phyloP scores from a whole-genome alignment of 1,139 yeast genomes.

The Candida labiduridarum region DNA sequence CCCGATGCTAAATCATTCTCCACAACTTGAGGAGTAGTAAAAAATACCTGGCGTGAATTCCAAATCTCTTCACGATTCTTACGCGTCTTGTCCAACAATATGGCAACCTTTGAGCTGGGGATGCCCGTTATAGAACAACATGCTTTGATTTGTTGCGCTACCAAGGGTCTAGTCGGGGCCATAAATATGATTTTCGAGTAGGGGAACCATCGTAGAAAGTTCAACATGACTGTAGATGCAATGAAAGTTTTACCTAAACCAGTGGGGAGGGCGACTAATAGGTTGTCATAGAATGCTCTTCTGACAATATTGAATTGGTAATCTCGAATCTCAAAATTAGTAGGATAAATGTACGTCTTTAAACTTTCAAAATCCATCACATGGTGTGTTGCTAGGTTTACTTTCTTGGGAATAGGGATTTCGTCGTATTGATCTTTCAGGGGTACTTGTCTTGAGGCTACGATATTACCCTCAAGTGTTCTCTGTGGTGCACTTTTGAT shows the following conservation, averaged over 20 bases:
- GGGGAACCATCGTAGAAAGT: slow-evolving; percentile 83
- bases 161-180: slow-evolving; percentile 97
- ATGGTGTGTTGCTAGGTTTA: slow-evolving; percentile 50
- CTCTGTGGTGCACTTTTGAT: slow-evolving; percentile 6
- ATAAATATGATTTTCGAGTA: slow-evolving; percentile 80
- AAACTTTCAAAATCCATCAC: slow-evolving; percentile 43
- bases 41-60: slow-evolving; percentile 76
- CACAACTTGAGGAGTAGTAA: slow-evolving; percentile 95
- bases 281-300: slow-evolving; percentile 70
- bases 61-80: slow-evolving; percentile 73
- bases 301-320: slow-evolving; percentile 84
- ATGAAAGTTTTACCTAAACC: slow-evolving; percentile 97
- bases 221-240: slow-evolving; percentile 92
- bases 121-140: slow-evolving; percentile 88
- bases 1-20: slow-evolving; percentile 86
- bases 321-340: slow-evolving; percentile 79
- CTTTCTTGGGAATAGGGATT: slow-evolving; percentile 9
- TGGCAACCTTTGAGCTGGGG: slow-evolving; percentile 74
- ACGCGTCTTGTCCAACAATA: slow-evolving; percentile 71
- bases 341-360: slow-evolving; percentile 73
- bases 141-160: slow-evolving; percentile 96
- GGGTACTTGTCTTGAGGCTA: not conserved
- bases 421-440: slow-evolving; percentile 11
- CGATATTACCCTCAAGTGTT: slow-evolving; percentile 8
- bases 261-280: slow-evolving; percentile 91